Base-by-base conservation (phyloP, 2,329 filamentous ascomycete genomes). In the Hysterium pulicare region DNA sequence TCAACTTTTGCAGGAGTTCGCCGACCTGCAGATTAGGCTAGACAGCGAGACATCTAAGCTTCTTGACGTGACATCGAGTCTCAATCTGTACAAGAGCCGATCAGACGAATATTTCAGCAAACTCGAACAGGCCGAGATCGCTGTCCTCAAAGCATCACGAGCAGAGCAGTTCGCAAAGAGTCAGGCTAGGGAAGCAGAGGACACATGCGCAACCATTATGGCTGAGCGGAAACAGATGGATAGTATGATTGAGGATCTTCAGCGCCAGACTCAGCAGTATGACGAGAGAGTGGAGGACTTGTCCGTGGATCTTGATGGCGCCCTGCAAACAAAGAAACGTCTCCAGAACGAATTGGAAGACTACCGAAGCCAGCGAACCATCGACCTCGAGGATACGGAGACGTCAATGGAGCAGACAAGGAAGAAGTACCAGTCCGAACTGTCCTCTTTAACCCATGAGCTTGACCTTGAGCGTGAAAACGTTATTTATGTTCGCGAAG, bases 31-130 rank as follows among this genome's bases (percentile, higher is more conserved):
- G 59, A 95, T 97, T 55, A 82, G 90, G 34, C 78, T 97, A 13
- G 93, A 97, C 61, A 84, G 86, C 5, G 93, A 97, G 69, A 81
- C 83, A 1, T 95, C 89, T 1, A 91, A 87, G 64, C 76, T 91
- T 21, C 80, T 84, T 21, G 91, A 98, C 64, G 83, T 95, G 33
- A 83, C 82, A 6, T 86, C 89, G 3, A 95, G 86, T 64, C 77
- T 97, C 32, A 84, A 82, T 47, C 72, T 96, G 48, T 98, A 97
- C 76, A 96, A 95, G 77, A 83, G 81, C 49, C 83, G 91, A 33
- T 87, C 91, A 3, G 90, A 97, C 60, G 91, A 97, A 63, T 97
- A 98, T 68, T 98, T 96, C 70, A 87, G 83, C 73, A 96, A 95
- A 69, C 81, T 98, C 16, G 91, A 98, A 67, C 91, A 97, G 62